A percentile compares a stretch with the other conserved stretches of the same genome.
Conservation (phyloP, 2,329 filamentous ascomycete genomes). For the Elsinoe australis region DNA sequence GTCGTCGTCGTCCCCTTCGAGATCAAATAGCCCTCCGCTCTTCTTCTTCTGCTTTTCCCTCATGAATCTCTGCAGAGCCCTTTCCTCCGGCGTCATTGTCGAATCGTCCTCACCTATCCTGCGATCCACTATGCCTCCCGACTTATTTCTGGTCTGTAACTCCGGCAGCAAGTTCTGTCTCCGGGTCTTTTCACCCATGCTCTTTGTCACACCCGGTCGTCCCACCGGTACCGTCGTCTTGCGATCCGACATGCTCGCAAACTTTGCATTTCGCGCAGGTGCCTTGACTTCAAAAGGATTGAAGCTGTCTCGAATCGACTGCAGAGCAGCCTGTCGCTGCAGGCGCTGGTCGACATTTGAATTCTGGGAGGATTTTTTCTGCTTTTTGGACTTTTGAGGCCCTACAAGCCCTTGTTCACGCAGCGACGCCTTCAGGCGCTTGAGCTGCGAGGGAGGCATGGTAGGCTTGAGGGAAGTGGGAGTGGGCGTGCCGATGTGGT, state of each 20-base stretch:
- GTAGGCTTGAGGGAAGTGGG: too few relatives aligned
- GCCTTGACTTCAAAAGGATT: constrained; percentile 96
- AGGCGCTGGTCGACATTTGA: constrained; percentile 57
- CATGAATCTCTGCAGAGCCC: constrained; percentile 83
- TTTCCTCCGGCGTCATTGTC: constrained; percentile 86
- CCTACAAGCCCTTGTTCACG: constrained; percentile 83
- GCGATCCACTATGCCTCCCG: constrained; percentile 84
- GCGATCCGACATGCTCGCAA: constrained; percentile 61
- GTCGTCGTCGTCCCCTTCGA: constrained; percentile 71
- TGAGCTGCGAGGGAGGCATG: constrained; percentile 95
- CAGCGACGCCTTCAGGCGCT: constrained; percentile 86
- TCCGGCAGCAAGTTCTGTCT: constrained; percentile 79
- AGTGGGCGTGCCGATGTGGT: too few relatives aligned
- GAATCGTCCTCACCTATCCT: constrained; percentile 95
- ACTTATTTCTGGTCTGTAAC: constrained; percentile 81
- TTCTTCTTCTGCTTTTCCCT: constrained; percentile 73
- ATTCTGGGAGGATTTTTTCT: constrained; percentile 64
- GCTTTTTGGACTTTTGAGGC: constrained; percentile 91
- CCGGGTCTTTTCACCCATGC: constrained; percentile 77
- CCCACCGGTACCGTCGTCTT: constrained; percentile 55
- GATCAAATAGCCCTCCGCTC: constrained; percentile 79
- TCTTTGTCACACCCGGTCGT: constrained; percentile 76
- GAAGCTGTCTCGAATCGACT: constrained; percentile 87
- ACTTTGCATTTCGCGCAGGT: constrained; percentile 65
- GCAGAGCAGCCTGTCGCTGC: constrained; percentile 67